phyloP scores from a whole-genome alignment of 257 asterid genomes.

The Leonotis leonurus region DNA sequence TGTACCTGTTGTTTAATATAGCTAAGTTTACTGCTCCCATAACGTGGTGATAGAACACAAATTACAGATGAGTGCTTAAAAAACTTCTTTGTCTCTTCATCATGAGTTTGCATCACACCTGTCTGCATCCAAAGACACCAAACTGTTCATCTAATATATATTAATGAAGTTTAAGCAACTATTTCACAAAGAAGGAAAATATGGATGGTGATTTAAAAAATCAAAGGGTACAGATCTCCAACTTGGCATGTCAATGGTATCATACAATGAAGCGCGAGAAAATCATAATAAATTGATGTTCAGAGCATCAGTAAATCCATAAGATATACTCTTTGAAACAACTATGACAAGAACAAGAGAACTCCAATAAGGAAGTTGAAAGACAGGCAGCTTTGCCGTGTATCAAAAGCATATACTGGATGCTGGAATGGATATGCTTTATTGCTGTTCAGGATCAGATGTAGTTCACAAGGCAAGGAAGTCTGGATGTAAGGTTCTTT shows the following conservation, averaged over 20 bases:
- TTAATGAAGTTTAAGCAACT: not conserved
- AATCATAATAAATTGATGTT: not conserved
- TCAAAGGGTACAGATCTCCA: not conserved
- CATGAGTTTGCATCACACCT: conserved; percentile 87
- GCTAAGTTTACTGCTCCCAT: conserved; percentile 79
- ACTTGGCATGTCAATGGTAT: conserved; percentile 14
- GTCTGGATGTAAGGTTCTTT: not conserved
- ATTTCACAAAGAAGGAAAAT: conserved; percentile 1
- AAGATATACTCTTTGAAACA: not conserved
- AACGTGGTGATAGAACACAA: conserved; percentile 84
- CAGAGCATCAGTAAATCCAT: not conserved
- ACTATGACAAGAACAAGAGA: conserved; percentile 2
- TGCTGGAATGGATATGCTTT: not conserved
- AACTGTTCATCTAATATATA: conserved; percentile 1
- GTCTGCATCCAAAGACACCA: conserved; percentile 43
- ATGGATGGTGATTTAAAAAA: not conserved
- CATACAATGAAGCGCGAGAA: conserved; percentile 11
- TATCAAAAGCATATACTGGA: not conserved
- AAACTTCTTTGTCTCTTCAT: conserved; percentile 84
- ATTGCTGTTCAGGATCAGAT: not conserved
- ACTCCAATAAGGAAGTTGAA: not conserved
- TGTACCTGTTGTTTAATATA: conserved; percentile 70
- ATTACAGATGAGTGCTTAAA: conserved; percentile 80
- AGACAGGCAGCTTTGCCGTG: not conserved
- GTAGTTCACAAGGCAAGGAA: not conserved